Conservation (phyloP, 2,329 filamentous ascomycete genomes). For the Tolypocladium pustulatum region DNA sequence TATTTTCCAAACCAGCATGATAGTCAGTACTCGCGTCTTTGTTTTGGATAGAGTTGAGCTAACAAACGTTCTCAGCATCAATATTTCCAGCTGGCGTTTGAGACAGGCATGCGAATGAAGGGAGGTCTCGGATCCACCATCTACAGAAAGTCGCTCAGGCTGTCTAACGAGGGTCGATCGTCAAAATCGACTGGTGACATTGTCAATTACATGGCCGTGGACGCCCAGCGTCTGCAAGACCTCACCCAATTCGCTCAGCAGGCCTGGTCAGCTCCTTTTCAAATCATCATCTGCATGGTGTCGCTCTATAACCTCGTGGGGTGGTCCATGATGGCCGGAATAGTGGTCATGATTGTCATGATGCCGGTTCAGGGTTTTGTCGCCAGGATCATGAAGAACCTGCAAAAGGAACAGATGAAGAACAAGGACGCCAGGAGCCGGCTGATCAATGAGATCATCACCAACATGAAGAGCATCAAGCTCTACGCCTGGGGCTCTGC, state of each 20-base stretch:
- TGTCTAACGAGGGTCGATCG: conserved; percentile 88
- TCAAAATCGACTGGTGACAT: conserved; percentile 93
- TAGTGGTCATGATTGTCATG: conserved; percentile 94
- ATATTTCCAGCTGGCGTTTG: conserved; percentile 92
- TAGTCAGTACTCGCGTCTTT: conserved; percentile 29
- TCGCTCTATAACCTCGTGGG: conserved; percentile 94
- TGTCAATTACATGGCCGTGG: conserved; percentile 98
- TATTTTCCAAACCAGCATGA: conserved; percentile 73
- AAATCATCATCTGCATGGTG: conserved; percentile 90
- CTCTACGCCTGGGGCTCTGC: conserved; percentile 95
- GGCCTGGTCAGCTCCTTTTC: conserved; percentile 92
- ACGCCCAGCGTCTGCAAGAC: conserved; percentile 90
- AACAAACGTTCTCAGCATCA: conserved; percentile 52
- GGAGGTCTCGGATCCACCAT: conserved; percentile 81
- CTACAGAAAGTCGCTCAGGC: conserved; percentile 78
- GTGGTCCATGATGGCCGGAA: conserved; percentile 88
- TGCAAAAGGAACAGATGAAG: conserved; percentile 97
- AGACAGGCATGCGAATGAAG: conserved; percentile 95
- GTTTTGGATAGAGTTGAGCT: conserved; percentile 5
- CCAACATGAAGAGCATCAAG: conserved; percentile 99
- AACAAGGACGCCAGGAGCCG: conserved; percentile 93
- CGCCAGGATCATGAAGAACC: conserved; percentile 81
- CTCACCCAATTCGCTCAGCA: conserved; percentile 92
- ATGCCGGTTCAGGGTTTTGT: conserved; percentile 92
- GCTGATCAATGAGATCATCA: conserved; percentile 93